These are phyloP conservation scores for Cladosporium velox DNA, from an alignment of 2,329 filamentous ascomycete genomes.

Conservation along the genomic window DNA sequence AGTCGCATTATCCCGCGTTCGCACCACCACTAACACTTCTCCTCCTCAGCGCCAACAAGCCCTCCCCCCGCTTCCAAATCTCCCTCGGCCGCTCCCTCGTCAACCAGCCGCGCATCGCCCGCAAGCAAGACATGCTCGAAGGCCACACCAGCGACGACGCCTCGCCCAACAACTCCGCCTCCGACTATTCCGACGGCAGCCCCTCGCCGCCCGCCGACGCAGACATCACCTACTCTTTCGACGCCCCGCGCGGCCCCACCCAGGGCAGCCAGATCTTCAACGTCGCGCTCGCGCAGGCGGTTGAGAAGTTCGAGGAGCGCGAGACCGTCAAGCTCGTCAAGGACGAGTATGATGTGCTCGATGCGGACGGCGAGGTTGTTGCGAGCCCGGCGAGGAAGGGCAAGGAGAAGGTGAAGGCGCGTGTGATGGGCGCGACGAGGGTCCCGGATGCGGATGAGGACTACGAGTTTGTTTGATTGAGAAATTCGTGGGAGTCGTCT, in stretches of 20 bases:
- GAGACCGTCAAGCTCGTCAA: slow-evolving; percentile 63
- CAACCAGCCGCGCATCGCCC: slow-evolving; percentile 26
- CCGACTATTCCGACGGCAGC: slow-evolving; percentile 42
- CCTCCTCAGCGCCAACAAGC: slow-evolving; percentile 29
- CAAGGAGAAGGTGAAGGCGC: slow-evolving; percentile 35
- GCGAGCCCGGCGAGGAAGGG: slow-evolving; percentile 37
- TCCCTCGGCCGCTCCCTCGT: background rate
- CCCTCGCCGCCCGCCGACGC: slow-evolving; percentile 49
- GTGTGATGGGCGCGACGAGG: slow-evolving; percentile 33
- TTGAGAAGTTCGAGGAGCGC: slow-evolving; percentile 61
- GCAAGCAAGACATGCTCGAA: slow-evolving; percentile 49
- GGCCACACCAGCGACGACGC: slow-evolving; percentile 38
- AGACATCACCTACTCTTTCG: slow-evolving; percentile 57
- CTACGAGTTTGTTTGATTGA: slow-evolving; percentile 39
- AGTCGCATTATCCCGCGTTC: background rate
- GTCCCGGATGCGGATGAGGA: slow-evolving; percentile 37
- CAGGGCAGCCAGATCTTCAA: slow-evolving; percentile 60
- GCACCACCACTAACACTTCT: background rate
- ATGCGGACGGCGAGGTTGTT: slow-evolving; percentile 39
- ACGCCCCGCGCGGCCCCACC: slow-evolving; percentile 51
- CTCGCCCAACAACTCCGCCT: slow-evolving; percentile 48
- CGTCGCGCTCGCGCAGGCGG: slow-evolving; percentile 57
- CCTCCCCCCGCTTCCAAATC: slow-evolving; percentile 29
- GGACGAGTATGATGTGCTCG: slow-evolving; percentile 60
- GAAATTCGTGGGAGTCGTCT: background rate